Percentiles rank a stretch among this genome's conserved stretches.
phyloP scores from a whole-genome alignment of 1,139 yeast species.

The Diutina siamensis region DNA sequence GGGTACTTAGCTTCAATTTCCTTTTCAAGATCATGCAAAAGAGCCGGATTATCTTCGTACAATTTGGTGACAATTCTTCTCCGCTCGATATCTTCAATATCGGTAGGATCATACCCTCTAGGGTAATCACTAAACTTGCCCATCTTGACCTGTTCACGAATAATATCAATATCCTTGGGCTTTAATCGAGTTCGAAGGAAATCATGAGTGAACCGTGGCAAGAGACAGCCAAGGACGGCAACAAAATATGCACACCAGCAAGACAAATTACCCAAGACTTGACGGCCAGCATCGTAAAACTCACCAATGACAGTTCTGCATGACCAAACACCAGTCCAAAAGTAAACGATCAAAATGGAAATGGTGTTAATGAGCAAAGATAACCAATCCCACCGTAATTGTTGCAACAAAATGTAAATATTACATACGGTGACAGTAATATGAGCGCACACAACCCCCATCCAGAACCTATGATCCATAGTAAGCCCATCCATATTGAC shows the following conservation, averaged over 20 bases:
- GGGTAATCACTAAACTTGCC: conserved; percentile 42
- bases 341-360: conserved; percentile 41
- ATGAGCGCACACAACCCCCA: conserved; percentile 38
- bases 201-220: conserved; percentile 44
- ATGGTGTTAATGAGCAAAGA: conserved; percentile 35
- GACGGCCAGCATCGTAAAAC: conserved; percentile 46
- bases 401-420: conserved; percentile 41
- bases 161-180: conserved; percentile 45
- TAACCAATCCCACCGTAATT: conserved; percentile 54
- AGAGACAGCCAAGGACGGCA: conserved; percentile 33
- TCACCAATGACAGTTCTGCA: conserved; percentile 32
- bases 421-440: conserved; percentile 44
- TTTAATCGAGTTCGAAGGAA: conserved; percentile 32
- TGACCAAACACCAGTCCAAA: conserved; percentile 53
- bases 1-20: conserved; percentile 2
- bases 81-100: conserved; percentile 32
- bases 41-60: background rate
- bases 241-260: conserved; percentile 43
- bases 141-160: conserved; percentile 35
- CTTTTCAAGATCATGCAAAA: background rate
- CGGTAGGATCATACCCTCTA: conserved; percentile 48
- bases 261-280: conserved; percentile 38
- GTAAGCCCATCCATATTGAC: conserved; percentile 37
- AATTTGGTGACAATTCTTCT: conserved; percentile 20
- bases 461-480: conserved; percentile 48